These are phyloP conservation scores for Aspergillus uvarum DNA, from an alignment of 2,329 filamentous ascomycete genomes.

Conservation along the genomic window DNA sequence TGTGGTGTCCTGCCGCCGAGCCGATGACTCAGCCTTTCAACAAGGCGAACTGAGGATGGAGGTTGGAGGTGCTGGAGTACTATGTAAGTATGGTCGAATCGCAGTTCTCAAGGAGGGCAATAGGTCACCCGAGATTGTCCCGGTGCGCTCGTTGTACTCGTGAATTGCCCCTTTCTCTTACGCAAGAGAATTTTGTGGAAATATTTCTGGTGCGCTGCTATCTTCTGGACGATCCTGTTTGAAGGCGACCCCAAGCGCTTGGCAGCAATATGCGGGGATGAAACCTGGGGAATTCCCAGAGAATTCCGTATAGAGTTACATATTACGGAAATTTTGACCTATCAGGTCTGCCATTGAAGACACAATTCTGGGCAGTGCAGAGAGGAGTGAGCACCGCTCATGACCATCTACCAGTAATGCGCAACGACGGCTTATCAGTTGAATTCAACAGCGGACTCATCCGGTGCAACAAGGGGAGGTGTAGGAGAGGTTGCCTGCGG, in stretches of 20 bases:
- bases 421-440: slow-evolving; percentile 12
- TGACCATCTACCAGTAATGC: slow-evolving; percentile 4
- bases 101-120: background rate
- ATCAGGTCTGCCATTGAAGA: background rate
- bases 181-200: background rate
- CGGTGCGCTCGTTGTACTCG: background rate
- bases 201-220: background rate
- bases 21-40: slow-evolving; percentile 4
- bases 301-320: background rate
- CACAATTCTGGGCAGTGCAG: background rate
- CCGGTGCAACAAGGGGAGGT: slow-evolving; percentile 1
- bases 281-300: slow-evolving; percentile 17
- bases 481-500: background rate
- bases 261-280: slow-evolving; percentile 16
- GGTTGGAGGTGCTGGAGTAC: background rate
- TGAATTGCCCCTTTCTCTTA: background rate
- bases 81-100: background rate
- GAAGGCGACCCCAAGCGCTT: slow-evolving; percentile 7
- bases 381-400: background rate
- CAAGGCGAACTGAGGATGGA: background rate
- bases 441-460: background rate
- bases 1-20: background rate
- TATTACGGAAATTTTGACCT: background rate
- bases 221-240: background rate
- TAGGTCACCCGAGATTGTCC: slow-evolving; percentile 10